Evolutionary conservation across 2,329 filamentous ascomycete species (phyloP).

Genomic region (Neonectria ditissima): DNA sequence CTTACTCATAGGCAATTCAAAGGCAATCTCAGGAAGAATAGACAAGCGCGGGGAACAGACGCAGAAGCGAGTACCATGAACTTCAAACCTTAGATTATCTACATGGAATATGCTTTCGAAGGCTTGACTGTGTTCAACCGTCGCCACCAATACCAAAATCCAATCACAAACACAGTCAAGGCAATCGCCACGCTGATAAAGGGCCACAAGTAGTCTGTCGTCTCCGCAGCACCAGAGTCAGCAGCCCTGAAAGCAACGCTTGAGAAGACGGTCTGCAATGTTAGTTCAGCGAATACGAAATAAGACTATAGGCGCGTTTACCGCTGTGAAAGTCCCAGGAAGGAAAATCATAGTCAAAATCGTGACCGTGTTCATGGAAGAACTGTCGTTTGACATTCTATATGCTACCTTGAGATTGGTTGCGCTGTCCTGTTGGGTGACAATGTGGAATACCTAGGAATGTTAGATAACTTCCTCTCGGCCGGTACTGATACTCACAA

Average conservation of each 20-base stretch:
- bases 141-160: background rate
- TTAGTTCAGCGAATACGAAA: background rate
- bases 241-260: slow-evolving; percentile 8
- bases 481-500: background rate
- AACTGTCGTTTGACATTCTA: background rate
- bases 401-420: background rate
- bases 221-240: background rate
- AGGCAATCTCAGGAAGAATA: background rate
- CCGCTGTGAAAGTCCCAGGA: slow-evolving; percentile 1
- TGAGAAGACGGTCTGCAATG: slow-evolving; percentile 10
- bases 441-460: slow-evolving; percentile 1
- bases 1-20: too few species aligned
- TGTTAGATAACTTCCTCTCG: background rate
- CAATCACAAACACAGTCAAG: background rate
- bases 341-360: background rate
- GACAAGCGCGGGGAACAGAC: background rate
- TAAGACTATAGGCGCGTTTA: too few species aligned
- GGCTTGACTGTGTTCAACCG: too few species aligned
- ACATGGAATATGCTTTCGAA: too few species aligned
- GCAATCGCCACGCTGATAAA: background rate
- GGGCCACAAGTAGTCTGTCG: background rate
- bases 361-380: background rate
- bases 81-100: too few species aligned
- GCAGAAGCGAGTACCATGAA: background rate
- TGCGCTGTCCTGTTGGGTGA: background rate